Percentiles rank a stretch among this genome's conserved stretches.
phyloP scores from a whole-genome alignment of 345 rosid species.

The Camelina sativa region DNA sequence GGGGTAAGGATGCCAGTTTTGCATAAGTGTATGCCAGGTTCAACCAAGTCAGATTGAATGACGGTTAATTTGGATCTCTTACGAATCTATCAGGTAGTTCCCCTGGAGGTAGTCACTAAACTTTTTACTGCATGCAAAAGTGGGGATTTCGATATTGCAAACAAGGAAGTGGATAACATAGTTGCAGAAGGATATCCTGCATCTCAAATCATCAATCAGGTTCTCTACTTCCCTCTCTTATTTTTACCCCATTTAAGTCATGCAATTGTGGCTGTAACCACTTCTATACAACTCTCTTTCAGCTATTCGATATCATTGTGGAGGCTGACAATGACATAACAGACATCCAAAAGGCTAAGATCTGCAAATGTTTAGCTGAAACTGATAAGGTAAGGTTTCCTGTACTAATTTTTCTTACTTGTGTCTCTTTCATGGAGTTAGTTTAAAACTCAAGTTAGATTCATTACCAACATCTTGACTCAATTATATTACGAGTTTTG shows the following conservation, averaged over 20 bases:
- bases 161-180: conserved; percentile 77
- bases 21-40: conserved; percentile 8
- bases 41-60: not conserved
- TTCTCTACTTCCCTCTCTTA: conserved; percentile 30
- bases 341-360: conserved; percentile 91
- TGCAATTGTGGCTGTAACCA: not conserved
- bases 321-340: conserved; percentile 68
- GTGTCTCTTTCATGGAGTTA: not conserved
- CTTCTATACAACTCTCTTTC: conserved; percentile 40
- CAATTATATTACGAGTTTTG: not conserved
- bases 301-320: conserved; percentile 73
- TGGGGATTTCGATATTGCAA: conserved; percentile 86
- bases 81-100: conserved; percentile 62
- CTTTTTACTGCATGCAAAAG: conserved; percentile 76
- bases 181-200: conserved; percentile 94
- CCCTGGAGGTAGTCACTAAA: conserved; percentile 62
- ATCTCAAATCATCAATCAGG: conserved; percentile 88
- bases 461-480: not conserved
- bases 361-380: conserved; percentile 73
- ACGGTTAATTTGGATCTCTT: conserved; percentile 20
- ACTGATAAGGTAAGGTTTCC: conserved; percentile 74
- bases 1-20: conserved; percentile 64
- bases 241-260: not conserved
- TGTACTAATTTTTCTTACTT: not conserved
- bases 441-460: conserved; percentile 20